Conservation (phyloP, 2,329 filamentous ascomycete species). For the Cladophialophora chaetospira region DNA sequence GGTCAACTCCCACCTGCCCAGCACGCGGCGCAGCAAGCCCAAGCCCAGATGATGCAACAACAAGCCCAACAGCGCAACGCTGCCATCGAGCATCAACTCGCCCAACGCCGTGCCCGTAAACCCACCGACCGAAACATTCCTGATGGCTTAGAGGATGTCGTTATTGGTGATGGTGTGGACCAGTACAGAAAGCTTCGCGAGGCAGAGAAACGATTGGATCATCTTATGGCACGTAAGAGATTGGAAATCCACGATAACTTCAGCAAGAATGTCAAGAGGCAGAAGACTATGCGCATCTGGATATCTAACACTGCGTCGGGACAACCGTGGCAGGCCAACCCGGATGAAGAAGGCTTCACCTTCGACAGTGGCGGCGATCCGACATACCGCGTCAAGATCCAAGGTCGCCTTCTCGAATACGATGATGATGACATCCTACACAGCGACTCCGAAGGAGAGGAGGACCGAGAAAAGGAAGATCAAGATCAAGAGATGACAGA, state of each 20-base stretch:
- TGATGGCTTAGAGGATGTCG: conserved; percentile 80
- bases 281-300: conserved; percentile 87
- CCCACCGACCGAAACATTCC: conserved; percentile 95
- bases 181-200: conserved; percentile 84
- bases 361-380: conserved; percentile 76
- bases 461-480: conserved; percentile 38
- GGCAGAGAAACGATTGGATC: conserved; percentile 83
- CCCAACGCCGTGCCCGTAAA: conserved; percentile 80
- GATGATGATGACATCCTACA: conserved; percentile 57
- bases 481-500: conserved; percentile 38
- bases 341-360: conserved; percentile 77
- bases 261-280: conserved; percentile 73
- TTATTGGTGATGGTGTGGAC: conserved; percentile 77
- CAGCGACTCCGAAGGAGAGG: conserved; percentile 51
- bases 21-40: conserved; percentile 30
- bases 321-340: conserved; percentile 81
- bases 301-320: conserved; percentile 92
- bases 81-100: conserved; percentile 39
- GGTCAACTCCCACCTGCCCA: conserved; percentile 27
- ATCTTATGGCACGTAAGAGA: conserved; percentile 90
- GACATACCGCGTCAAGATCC: conserved; percentile 87
- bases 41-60: conserved; percentile 29
- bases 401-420: conserved; percentile 79
- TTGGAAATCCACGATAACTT: conserved; percentile 85
- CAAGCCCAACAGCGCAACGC: conserved; percentile 32